Conservation (phyloP, 2,329 filamentous ascomycete genomes). For the Daldinia sp. region DNA sequence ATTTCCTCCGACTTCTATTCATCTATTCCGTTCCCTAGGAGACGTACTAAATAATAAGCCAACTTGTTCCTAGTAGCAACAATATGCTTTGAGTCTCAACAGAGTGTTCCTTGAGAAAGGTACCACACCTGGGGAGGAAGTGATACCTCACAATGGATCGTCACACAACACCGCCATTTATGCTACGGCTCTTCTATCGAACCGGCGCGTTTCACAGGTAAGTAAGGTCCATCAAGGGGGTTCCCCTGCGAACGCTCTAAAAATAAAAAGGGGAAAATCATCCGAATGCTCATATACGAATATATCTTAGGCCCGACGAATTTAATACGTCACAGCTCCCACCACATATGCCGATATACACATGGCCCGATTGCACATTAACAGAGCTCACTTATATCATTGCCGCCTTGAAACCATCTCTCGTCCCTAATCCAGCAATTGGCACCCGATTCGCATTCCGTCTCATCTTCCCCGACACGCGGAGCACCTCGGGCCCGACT, state of each 20-base stretch:
- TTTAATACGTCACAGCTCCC: conserved; percentile 72
- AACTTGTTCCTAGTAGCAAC: conserved; percentile 15
- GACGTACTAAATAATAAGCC: conserved; percentile 4
- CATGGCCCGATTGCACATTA: conserved; percentile 85
- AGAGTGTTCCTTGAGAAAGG: conserved; percentile 36
- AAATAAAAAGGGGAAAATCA: conserved; percentile 6
- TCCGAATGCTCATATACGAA: conserved; percentile 31
- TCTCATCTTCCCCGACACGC: conserved; percentile 83
- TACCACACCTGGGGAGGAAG: conserved; percentile 53
- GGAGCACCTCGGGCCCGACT: conserved; percentile 39
- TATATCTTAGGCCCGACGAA: conserved; percentile 72
- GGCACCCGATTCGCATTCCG: conserved; percentile 91
- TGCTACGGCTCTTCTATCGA: conserved; percentile 87
- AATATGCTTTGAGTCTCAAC: conserved; percentile 44
- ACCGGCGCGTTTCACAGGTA: conserved; percentile 79
- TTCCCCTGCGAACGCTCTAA: conserved; percentile 23
- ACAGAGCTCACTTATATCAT: conserved; percentile 84
- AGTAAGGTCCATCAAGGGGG: conserved; percentile 38
- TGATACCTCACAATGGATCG: conserved; percentile 66
- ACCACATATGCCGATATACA: conserved; percentile 82
- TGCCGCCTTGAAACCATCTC: conserved; percentile 66
- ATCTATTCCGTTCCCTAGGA: conserved; percentile 4
- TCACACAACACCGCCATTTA: conserved; percentile 81
- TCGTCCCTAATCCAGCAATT: conserved; percentile 79
- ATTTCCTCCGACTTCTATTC: background rate